Base-by-base conservation (phyloP, 73 alveolate species). In the Tetrahymena malaccensis region DNA sequence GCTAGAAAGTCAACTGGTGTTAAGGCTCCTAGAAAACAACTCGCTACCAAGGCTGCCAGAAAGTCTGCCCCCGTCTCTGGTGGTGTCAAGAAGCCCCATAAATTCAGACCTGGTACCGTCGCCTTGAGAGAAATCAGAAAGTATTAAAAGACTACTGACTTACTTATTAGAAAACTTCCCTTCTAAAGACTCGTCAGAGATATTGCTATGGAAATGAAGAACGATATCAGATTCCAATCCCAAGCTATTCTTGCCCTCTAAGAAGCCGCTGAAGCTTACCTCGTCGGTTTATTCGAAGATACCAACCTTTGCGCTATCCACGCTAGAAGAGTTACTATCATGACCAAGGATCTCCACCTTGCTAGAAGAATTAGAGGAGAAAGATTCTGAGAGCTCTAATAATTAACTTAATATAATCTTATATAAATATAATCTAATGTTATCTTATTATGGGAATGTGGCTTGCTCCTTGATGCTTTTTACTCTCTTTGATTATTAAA, bases 261-360 rank as follows among this genome's bases (percentile, higher is more conserved):
- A 94, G 99, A 98, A 95, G 99, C 99, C 35, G 96, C 99, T 97
- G 99, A 98, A 96, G 98, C 99, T 37, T 98, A 98, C 96, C 94
- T 98, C 96, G 99, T 98, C 83, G 99, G 99, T 43, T 94, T 97
- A 93, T 98, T 98, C 96, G 99, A 98, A 96, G 99, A 98, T 96
- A 98, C 99, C 55, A 98, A 98, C 98, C 94, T 98, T 35, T 98
- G 99, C 96, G 99, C 99, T 94, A 98, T 98, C 97, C 99, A 98
- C 94, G 99, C 99, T 55, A 98, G 99, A 97, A 98, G 99, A 96
- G 99, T 98, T 58, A 98, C 99, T 38, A 98, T 98, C 94, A 98
- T 98, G 99, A 99, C 99, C 37, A 98, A 98, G 98, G 99, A 98
- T 96, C 96, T 98, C 96, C 98, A 97, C 85, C 95, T 98, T 94